Evolutionary conservation across 768 basidiomycete genomes (phyloP), one percentile per base, ranked within the genome.

Genomic region (Suillus occidentalis): DNA sequence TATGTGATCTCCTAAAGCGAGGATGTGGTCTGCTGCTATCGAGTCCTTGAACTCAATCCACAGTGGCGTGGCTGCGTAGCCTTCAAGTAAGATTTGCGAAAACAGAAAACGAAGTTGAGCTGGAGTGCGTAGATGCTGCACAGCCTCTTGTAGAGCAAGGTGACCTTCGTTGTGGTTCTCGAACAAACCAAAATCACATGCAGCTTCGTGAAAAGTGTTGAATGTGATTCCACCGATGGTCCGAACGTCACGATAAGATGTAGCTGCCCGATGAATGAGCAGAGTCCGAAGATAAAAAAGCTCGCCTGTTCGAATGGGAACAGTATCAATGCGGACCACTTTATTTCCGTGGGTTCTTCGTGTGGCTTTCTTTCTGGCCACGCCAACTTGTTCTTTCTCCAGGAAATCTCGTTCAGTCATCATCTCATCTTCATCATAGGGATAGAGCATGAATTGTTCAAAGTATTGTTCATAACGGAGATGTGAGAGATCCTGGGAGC

Each of bases 81-180:
- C 45, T 47, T 47, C 4, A 5, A 47, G n/a, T 9, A 47, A 10
- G n/a, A 47, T 12, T 10, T 22, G n/a, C 0, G 10, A 47, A n/a
- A 83, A 80, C 3, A 82, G 75, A 36, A 75, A 59, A 1, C 78
- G 77, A 0, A 83, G 70, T 64, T 83, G 79, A 2, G 63, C 59
- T 0, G 80, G 82, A 0, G 80, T 78, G 6, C 68, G 61, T 3
- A 77, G 68, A 3, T 65, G 65, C 9, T 69, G 57, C 0, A 82
- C 65, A 1, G 77, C 80, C 58, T 83, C 81, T 3, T 63, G 37
- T 18, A 83, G 68, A 0, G 81, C 76, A 63, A 69, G 71, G 6
- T 71, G 65, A 0, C 64, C 76, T 63, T 75, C 72, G 34, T 72
- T 70, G 0, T 71, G 60, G 47, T 74, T 66, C 6, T 64, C 68